Evolutionary conservation across 1,284 basidiomycete species (phyloP), one percentile per base, ranked within the genome.

Genomic region (Ceratobasidium theobromae): DNA sequence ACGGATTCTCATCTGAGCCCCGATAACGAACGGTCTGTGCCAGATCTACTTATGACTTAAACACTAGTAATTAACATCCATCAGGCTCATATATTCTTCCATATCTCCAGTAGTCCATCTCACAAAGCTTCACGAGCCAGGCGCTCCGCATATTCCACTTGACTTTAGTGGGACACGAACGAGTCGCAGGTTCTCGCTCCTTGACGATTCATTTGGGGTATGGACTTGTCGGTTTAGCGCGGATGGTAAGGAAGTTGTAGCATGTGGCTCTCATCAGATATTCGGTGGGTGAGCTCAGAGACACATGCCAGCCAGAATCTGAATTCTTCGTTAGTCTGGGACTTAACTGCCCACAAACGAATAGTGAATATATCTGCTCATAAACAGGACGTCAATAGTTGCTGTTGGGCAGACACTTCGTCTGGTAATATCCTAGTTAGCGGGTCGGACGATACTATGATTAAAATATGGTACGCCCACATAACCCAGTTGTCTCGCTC

Each of bases 141-240:
- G 86, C 12, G 78, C 83, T 8, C 80, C 80, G 25, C 93, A 95
- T 74, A 82, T 82, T 18, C 84, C 88, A 23, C 87, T 96, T 46
- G 81, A 84, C 53, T 94, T 96, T 71, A 52, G 78, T 81, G 8
- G 85, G 43, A 43, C 49, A 73, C 73, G 21, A 71, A 69, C 30
- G 77, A 73, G 43, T 25, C 70, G 21, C 27, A 12, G 57, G 28
- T 14, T 79, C 80, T 73, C 78, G 76, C 27, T 79, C 80, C 48
- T 78, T n/a, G 78, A 81, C 9, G 80, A 82, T 53, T 74, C 79
- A 25, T 88, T 87, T 72, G 86, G 88, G 12, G 93, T 98, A 65
- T 98, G 92, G 89, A 88, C 91, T 70, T 93, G 97, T 74, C 86
- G 93, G 25, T 99, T 98, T 75, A 97, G 93, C 33, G 93, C 95